Conservation (phyloP, 228 moss, liverwort and hornwort genomes). For the Sphagnum fallax region DNA sequence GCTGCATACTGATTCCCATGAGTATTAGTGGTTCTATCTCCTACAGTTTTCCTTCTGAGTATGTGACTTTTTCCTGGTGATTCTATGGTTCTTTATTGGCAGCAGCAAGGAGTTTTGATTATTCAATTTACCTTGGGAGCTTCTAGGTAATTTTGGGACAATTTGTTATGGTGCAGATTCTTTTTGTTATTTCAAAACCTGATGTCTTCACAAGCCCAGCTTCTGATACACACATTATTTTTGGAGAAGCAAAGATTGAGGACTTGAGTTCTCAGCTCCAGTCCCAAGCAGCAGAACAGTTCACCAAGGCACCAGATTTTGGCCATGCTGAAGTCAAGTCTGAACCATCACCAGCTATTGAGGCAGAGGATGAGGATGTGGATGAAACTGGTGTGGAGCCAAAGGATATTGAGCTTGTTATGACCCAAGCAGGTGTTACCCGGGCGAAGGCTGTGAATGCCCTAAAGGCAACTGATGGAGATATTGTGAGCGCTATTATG, state of each 20-base stretch:
- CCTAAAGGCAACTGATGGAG: slow-evolving; percentile 62
- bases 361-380: slow-evolving; percentile 73
- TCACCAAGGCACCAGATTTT: slow-evolving; percentile 63
- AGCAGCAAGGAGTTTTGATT: no score
- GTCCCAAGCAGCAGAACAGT: slow-evolving; percentile 85
- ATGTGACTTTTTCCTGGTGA: no score
- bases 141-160: no score
- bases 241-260: slow-evolving; percentile 96
- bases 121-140: no score
- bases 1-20: no score
- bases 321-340: slow-evolving; percentile 83
- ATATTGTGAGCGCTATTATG: slow-evolving; percentile 95
- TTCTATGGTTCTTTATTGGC: no score
- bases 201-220: slow-evolving; percentile 95
- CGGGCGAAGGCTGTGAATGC: slow-evolving; percentile 83
- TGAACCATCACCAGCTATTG: slow-evolving; percentile 58
- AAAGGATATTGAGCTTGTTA: slow-evolving; percentile 93
- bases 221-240: slow-evolving; percentile 79
- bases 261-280: slow-evolving; percentile 94
- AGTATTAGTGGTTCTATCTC: no score
- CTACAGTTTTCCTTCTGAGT: no score
- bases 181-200: slow-evolving; percentile 93
- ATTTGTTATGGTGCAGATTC: slow-evolving; percentile 40
- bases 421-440: slow-evolving; percentile 94
- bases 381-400: slow-evolving; percentile 94